These are phyloP conservation scores for Epithemia pelagica DNA, from an alignment of 108 stramenopile genomes.

Conservation along the genomic window DNA sequence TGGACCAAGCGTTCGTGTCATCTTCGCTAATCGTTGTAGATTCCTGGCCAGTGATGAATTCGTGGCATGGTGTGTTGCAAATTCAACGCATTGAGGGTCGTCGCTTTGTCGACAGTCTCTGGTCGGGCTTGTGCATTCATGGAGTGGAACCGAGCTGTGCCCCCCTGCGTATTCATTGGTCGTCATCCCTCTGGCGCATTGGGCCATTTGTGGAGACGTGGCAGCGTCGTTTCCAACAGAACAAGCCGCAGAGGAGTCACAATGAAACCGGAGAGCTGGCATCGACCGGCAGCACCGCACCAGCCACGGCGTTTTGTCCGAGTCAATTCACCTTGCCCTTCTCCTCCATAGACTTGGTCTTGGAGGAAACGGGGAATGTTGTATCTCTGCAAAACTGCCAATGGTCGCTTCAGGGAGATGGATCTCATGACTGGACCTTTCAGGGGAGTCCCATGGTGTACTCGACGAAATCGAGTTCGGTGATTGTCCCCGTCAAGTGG, in stretches of 20 bases:
- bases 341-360: not conserved
- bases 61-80: not conserved
- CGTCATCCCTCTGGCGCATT: too few species aligned
- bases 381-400: not conserved
- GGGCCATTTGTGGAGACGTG: too few species aligned
- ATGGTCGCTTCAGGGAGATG: not conserved
- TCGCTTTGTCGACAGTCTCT: slow-evolving; percentile 2
- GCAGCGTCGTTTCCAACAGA: too few species aligned
- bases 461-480: not conserved
- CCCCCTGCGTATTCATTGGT: too few species aligned
- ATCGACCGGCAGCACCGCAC: too few species aligned
- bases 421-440: not conserved
- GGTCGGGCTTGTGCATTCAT: not conserved
- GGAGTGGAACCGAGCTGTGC: too few species aligned
- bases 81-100: not conserved
- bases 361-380: not conserved
- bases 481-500: not conserved
- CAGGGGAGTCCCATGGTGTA: not conserved
- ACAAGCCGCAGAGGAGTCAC: too few species aligned
- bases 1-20: too few species aligned
- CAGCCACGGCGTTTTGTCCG: too few species aligned
- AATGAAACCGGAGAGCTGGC: too few species aligned
- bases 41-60: not conserved
- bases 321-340: too few species aligned
- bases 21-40: too few species aligned